Evolutionary conservation across 495 filamentous ascomycete genomes (phyloP).

Genomic region (Hyaloscypha finlandica): DNA sequence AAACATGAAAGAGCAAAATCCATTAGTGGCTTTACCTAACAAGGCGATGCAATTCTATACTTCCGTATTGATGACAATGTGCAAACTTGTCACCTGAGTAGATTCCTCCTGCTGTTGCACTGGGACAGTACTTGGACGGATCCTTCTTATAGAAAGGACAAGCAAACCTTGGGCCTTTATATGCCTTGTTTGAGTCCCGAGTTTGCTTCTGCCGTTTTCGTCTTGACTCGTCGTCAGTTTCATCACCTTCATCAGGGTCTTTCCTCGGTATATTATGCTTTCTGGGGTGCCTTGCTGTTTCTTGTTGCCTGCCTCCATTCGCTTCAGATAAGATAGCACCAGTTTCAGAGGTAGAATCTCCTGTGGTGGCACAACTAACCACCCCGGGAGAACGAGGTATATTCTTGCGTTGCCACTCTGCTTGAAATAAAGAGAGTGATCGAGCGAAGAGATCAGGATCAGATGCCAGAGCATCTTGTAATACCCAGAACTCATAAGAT

Average conservation of each 20-base stretch:
- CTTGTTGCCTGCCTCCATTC: too few species aligned
- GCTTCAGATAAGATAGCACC: not conserved
- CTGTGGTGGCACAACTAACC: not conserved
- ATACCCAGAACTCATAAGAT: not conserved
- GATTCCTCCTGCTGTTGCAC: too few species aligned
- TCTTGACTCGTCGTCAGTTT: not conserved
- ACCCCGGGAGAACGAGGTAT: not conserved
- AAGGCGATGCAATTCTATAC: too few species aligned
- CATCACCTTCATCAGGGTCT: not conserved
- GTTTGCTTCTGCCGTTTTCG: not conserved
- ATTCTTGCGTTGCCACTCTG: not conserved
- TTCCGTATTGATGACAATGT: too few species aligned
- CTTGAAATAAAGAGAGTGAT: conserved; percentile 1
- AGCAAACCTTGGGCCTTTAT: not conserved
- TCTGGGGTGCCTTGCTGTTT: not conserved
- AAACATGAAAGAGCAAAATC: not conserved
- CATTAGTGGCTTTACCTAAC: too few species aligned
- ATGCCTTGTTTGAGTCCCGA: conserved; percentile 1
- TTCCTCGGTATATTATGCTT: not conserved
- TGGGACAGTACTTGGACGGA: not conserved
- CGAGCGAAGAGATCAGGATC: not conserved
- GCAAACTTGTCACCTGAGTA: too few species aligned
- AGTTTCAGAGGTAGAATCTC: not conserved
- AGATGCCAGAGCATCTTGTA: not conserved
- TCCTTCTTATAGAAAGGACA: not conserved